Evolutionary conservation across 495 filamentous ascomycete species (phyloP), one percentile per base, ranked within the genome.

Genomic region (Trichoderma gamsii): DNA sequence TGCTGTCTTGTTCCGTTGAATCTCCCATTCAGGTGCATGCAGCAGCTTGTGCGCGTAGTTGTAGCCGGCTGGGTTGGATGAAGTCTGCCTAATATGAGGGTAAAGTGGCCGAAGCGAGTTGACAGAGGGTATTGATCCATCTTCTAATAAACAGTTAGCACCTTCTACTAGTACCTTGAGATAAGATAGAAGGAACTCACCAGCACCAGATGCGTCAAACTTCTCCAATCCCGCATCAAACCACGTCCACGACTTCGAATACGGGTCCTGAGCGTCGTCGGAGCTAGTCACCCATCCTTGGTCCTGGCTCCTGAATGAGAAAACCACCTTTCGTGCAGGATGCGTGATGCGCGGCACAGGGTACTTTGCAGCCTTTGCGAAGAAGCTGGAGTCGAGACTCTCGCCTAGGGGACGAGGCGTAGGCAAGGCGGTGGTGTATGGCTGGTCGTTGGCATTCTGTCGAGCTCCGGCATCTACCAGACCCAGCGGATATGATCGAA

Each of bases 171-270:
- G n/a, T n/a, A n/a, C n/a, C n/a, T n/a, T n/a, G n/a, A n/a, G n/a
- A n/a, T n/a, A n/a, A n/a, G n/a, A n/a, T n/a, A n/a, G n/a, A n/a
- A n/a, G n/a, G n/a, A 46, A 41, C 73, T 63, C 66, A 77, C 73
- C 56, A 16, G 65, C 32, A 16, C 74, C 71, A 0, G 67, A 56
- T 64, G 67, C 66, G 43, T 78, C 75, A 59, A 83, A 77, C 16
- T 79, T 76, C 63, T 86, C 83, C 21, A 84, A 69, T 0, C 87
- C 87, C 4, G 79, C 83, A 59, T 90, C 89, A 71, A 92, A 92
- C 89, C 89, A 93, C 0, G 89, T 91, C 74, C 77, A 90, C 0
- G 87, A 88, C 16, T 72, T 76, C 5, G 76, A 67, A 71, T 85
- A 91, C n/a, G 81, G 85, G 51, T 82, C 76, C 6, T 77, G 72